Evolutionary conservation across 768 basidiomycete genomes (phyloP), one percentile per base, ranked within the genome.

Genomic region (Lactarius indigo): DNA sequence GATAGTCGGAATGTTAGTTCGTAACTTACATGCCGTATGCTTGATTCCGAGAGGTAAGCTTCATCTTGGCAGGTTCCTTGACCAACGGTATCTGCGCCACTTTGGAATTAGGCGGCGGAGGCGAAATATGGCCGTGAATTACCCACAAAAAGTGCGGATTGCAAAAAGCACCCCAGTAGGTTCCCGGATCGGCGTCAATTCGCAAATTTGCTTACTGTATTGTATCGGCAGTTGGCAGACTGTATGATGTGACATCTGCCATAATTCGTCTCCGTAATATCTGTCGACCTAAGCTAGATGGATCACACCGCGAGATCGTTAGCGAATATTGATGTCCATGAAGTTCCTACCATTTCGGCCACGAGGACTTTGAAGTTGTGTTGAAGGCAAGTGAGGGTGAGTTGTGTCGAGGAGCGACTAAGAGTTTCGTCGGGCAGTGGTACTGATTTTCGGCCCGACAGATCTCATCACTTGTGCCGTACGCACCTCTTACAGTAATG

Each of bases 401-500:
- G 33, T n/a, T 28, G 10, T 28, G 35, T 63, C 12, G 41, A 54
- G 52, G 60, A n/a, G 20, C 33, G 33, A 50, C 47, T 42, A 37
- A 37, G 20, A 57, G 42, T 62, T 13, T 62, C 44, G 31, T 62
- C 41, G 52, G 30, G 44, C 57, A 54, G 35, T 58, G 23, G 58
- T n/a, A 5, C 39, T 42, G 10, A 30, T 41, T 33, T n/a, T 55
- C 35, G 44, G 30, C 20, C 31, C 35, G 61, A 62, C 50, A 54
- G 20, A 17, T 30, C 13, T 62, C 35, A 13, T 37, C 35, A 3
- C 15, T 31, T 8, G 55, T 56, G 55, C 55, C 30, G 59, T 61
- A 35, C 35, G 20, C 33, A 12, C 44, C 20, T 61, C 42, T 50
- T 50, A 17, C n/a, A 35, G 31, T 31, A 20, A 23, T 47, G 12